Evolutionary conservation across 352 stramenopile species (phyloP).

Genomic region (Phytophthora macrochlamydospora): DNA sequence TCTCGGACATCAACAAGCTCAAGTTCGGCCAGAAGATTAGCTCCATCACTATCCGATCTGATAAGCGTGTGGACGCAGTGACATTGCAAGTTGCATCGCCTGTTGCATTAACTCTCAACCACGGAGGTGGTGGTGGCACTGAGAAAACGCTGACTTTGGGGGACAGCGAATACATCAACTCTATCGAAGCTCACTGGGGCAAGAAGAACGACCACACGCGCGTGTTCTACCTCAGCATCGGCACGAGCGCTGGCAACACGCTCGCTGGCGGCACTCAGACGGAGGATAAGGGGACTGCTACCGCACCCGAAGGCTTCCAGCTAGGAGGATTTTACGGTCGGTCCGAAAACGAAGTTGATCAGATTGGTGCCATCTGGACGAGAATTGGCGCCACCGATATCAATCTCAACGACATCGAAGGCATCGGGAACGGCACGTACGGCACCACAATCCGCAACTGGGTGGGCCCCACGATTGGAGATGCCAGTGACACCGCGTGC

Average conservation of each 20-base stretch:
- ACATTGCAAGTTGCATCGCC: conserved; percentile 12
- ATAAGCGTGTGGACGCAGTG: conserved; percentile 12
- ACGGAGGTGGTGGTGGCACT: conserved; percentile 17
- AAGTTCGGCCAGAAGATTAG: conserved; percentile 20
- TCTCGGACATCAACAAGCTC: conserved; percentile 27
- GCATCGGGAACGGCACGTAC: conserved; percentile 14
- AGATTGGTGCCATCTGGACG: conserved; percentile 42
- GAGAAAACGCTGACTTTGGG: not conserved
- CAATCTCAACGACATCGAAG: conserved; percentile 4
- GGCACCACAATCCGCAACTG: conserved; percentile 19
- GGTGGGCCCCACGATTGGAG: conserved; percentile 11
- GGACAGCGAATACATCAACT: conserved; percentile 20
- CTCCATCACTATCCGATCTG: conserved; percentile 23
- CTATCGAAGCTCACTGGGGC: conserved; percentile 35
- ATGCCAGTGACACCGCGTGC: conserved; percentile 11
- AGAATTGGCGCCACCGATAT: conserved; percentile 22
- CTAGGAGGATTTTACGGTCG: conserved; percentile 32
- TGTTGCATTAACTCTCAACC: conserved; percentile 12
- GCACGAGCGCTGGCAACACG: conserved; percentile 22
- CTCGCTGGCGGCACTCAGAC: conserved; percentile 19
- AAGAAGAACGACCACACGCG: conserved; percentile 19
- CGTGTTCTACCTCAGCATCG: not conserved
- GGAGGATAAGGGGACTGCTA: conserved; percentile 20
- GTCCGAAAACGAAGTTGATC: conserved; percentile 23
- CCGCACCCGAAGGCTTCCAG: conserved; percentile 29